phyloP scores from a whole-genome alignment of 164 flowering plant genomes.

The Cinnamomum micranthum region DNA sequence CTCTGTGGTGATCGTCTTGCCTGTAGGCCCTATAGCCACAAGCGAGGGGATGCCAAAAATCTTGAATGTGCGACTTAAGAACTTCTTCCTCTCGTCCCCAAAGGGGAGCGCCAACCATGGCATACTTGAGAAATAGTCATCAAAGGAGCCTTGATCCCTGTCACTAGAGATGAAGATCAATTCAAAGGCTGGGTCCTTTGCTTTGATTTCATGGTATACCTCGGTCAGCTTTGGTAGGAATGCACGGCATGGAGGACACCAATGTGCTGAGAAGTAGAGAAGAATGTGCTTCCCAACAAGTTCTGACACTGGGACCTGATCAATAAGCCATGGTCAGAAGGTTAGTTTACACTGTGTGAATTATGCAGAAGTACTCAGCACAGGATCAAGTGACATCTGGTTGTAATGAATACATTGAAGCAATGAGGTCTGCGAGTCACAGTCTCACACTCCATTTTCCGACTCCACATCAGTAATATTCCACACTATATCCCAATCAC shows the following conservation, averaged over 20 bases:
- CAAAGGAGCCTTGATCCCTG: slow-evolving; percentile 42
- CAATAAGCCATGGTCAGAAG: not conserved
- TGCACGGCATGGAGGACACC: slow-evolving; percentile 72
- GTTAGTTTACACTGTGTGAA: not conserved
- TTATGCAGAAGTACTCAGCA: too few relatives aligned
- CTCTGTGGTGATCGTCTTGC: slow-evolving; percentile 44
- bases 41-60: slow-evolving; percentile 49
- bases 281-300: slow-evolving; percentile 68
- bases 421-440: too few relatives aligned
- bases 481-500: too few relatives aligned
- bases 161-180: slow-evolving; percentile 65
- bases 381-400: too few relatives aligned
- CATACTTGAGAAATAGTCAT: slow-evolving; percentile 54
- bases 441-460: too few relatives aligned
- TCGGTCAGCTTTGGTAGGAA: slow-evolving; percentile 53
- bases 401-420: too few relatives aligned
- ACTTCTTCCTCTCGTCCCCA: slow-evolving; percentile 44
- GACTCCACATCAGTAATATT: too few relatives aligned
- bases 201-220: slow-evolving; percentile 61
- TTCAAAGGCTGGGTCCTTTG: slow-evolving; percentile 52
- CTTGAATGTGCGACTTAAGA: slow-evolving; percentile 41
- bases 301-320: slow-evolving; percentile 52
- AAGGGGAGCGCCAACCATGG: slow-evolving; percentile 80
- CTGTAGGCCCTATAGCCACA: slow-evolving; percentile 60
- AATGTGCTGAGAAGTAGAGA: slow-evolving; percentile 70